These are phyloP conservation scores for Bipolaris gigantea DNA, from an alignment of 2,329 filamentous ascomycete genomes.

Conservation along the genomic window DNA sequence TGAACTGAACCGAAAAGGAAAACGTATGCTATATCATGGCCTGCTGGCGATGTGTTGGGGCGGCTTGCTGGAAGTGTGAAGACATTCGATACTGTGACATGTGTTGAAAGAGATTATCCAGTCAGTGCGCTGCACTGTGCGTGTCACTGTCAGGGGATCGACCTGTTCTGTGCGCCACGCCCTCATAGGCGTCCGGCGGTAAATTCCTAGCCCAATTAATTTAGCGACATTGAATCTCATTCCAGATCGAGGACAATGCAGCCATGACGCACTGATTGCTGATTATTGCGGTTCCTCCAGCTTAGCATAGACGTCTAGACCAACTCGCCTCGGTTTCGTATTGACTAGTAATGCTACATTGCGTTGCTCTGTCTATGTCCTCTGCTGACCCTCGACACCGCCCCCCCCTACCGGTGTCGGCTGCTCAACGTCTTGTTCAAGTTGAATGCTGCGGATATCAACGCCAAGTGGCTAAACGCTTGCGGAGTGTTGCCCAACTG, in stretches of 20 bases:
- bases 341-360: background rate
- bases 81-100: constrained; percentile 9
- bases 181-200: constrained; percentile 8
- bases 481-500: constrained; percentile 80
- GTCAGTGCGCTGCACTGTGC: constrained; percentile 11
- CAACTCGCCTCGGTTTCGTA: constrained; percentile 2
- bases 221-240: constrained; percentile 13
- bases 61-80: background rate
- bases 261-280: constrained; percentile 14
- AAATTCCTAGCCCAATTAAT: background rate
- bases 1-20: background rate
- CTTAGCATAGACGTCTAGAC: constrained; percentile 10
- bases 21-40: constrained; percentile 9
- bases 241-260: constrained; percentile 9
- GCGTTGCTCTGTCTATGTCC: background rate
- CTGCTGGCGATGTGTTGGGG: constrained; percentile 3
- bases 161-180: constrained; percentile 10
- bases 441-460: constrained; percentile 78
- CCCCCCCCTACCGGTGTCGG: constrained; percentile 4
- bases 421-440: constrained; percentile 55
- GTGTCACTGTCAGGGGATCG: constrained; percentile 15
- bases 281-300: constrained; percentile 8
- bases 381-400: background rate
- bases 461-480: constrained; percentile 74
- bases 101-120: constrained; percentile 7